Conservation (phyloP, 2,329 filamentous ascomycete genomes). For the Coniochaeta sp. region DNA sequence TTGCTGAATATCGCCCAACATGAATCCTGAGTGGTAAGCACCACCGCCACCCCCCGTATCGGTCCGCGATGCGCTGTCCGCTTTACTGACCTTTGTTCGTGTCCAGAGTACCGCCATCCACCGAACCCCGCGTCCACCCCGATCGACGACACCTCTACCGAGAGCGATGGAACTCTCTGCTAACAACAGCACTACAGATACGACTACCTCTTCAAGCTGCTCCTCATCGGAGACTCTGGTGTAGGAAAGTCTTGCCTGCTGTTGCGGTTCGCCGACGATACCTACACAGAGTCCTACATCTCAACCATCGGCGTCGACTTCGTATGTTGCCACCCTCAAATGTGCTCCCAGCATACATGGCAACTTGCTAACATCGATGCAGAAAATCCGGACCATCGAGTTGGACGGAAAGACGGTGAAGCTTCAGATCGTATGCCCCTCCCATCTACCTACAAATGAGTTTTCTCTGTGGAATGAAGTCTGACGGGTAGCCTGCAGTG, state of each 20-base stretch:
- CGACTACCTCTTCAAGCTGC: conserved; percentile 99
- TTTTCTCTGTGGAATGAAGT: conserved; percentile 3
- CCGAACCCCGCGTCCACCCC: background rate
- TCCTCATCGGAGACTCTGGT: conserved; percentile 99
- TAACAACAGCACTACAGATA: conserved; percentile 59
- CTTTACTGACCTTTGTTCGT: conserved; percentile 6
- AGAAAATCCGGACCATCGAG: conserved; percentile 99
- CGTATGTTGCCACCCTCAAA: conserved; percentile 44
- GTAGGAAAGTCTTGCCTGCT: conserved; percentile 99
- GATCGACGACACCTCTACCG: conserved; percentile 1
- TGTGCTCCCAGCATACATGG: background rate
- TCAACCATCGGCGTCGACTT: conserved; percentile 99
- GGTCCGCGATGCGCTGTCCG: conserved; percentile 11
- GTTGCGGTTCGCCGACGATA: conserved; percentile 96
- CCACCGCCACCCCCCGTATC: no score
- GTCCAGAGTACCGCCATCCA: conserved; percentile 4
- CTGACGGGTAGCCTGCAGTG: conserved; percentile 55
- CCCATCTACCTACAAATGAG: background rate
- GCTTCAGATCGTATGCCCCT: conserved; percentile 81
- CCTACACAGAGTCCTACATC: conserved; percentile 99
- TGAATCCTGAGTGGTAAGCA: conserved; percentile 91
- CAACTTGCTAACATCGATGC: conserved; percentile 20
- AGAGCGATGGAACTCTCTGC: conserved; percentile 2
- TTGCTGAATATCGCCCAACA: conserved; percentile 37
- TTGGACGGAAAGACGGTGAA: conserved; percentile 99